Conservation (phyloP, 1,139 yeast genomes). For the Hanseniaspora sp. region DNA sequence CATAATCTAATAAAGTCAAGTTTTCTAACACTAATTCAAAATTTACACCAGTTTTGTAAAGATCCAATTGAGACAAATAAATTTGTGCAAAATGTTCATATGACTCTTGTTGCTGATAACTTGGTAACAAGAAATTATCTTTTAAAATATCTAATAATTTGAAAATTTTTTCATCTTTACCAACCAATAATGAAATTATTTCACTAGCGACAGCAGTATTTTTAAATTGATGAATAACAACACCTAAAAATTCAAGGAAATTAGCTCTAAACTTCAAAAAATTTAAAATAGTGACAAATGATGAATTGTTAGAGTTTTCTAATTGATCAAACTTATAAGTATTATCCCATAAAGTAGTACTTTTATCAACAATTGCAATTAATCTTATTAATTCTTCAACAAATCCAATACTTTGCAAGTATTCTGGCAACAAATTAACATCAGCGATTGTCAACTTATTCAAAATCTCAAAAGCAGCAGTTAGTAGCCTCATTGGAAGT, state of each 20-base stretch:
- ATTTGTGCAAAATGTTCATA: constrained; percentile 23
- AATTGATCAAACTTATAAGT: constrained; percentile 29
- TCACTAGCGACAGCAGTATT: constrained; percentile 45
- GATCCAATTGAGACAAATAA: constrained; percentile 25
- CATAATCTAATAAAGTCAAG: background rate
- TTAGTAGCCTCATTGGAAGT: constrained; percentile 47
- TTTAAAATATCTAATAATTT: constrained; percentile 61
- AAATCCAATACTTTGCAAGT: constrained; percentile 44
- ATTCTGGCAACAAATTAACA: constrained; percentile 19
- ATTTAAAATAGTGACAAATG: constrained; percentile 47
- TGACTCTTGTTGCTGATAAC: background rate
- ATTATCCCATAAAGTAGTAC: constrained; percentile 42
- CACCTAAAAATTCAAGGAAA: constrained; percentile 55
- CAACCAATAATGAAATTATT: constrained; percentile 39
- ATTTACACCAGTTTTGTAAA: constrained; percentile 23
- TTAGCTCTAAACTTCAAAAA: constrained; percentile 54
- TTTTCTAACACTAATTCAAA: constrained; percentile 4
- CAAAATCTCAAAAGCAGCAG: constrained; percentile 49
- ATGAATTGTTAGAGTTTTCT: constrained; percentile 32
- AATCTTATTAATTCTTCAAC: constrained; percentile 19
- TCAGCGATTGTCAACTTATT: constrained; percentile 41
- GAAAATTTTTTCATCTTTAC: constrained; percentile 34
- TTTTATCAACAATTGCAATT: constrained; percentile 43
- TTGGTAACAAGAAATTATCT: constrained; percentile 33
- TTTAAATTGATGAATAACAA: constrained; percentile 54